Percentiles rank a stretch among this genome's conserved stretches.
phyloP scores from a whole-genome alignment of 2,329 filamentous ascomycete genomes.

The Mycosphaerella sp. region DNA sequence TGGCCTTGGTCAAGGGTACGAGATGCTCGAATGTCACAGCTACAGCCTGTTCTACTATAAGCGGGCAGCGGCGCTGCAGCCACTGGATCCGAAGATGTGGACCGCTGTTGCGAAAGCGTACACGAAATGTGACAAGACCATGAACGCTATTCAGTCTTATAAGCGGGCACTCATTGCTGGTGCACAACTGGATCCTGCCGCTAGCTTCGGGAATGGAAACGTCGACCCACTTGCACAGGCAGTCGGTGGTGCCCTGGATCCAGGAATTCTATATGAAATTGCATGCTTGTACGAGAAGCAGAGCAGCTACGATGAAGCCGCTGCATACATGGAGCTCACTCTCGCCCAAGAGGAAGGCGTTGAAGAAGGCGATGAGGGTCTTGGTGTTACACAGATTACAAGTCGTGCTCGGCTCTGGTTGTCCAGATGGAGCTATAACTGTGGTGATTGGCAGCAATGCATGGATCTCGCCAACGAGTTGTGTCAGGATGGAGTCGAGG shows the following conservation, averaged over 20 bases:
- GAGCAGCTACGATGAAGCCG: conserved; percentile 70
- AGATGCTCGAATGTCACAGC: conserved; percentile 95
- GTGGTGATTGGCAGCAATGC: conserved; percentile 67
- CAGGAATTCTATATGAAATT: conserved; percentile 85
- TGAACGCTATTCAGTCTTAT: conserved; percentile 90
- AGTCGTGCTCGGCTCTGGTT: conserved; percentile 93
- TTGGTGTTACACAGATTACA: conserved; percentile 84
- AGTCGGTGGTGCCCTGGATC: conserved; percentile 63
- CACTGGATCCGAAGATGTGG: conserved; percentile 99
- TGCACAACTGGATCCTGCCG: conserved; percentile 66
- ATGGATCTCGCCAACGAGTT: conserved; percentile 81
- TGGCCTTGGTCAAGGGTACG: conserved; percentile 91
- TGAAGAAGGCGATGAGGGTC: conserved; percentile 48
- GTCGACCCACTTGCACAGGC: conserved; percentile 44
- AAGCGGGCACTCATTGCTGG: conserved; percentile 88
- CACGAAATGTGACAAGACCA: conserved; percentile 76
- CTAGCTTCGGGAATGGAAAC: conserved; percentile 39
- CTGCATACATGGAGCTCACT: conserved; percentile 92
- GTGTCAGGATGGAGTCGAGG: conserved; percentile 91
- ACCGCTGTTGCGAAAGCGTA: conserved; percentile 89
- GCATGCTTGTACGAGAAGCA: conserved; percentile 81
- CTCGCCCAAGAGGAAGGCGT: conserved; percentile 82
- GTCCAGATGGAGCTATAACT: conserved; percentile 70
- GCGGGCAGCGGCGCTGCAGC: conserved; percentile 83
- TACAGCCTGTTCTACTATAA: conserved; percentile 98